phyloP scores from a whole-genome alignment of 768 basidiomycete genomes.

The Boletus vermiculosoides region DNA sequence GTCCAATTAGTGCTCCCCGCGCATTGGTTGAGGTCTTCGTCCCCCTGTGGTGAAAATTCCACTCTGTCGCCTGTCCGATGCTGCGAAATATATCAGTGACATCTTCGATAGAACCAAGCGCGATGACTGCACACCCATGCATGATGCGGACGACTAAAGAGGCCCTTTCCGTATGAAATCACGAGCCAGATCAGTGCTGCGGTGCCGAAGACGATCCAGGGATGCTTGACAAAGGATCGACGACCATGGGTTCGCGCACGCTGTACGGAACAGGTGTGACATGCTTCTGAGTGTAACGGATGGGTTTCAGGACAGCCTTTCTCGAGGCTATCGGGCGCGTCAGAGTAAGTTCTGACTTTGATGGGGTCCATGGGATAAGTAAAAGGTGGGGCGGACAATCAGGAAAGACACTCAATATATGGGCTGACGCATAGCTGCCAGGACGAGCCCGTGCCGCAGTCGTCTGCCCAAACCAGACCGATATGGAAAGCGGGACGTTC shows the following conservation, averaged over 20 bases:
- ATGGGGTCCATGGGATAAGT: slow-evolving; percentile 14
- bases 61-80: neutral
- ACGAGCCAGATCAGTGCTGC: slow-evolving; percentile 14
- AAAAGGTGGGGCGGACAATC: neutral
- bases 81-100: slow-evolving; percentile 10
- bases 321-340: slow-evolving; percentile 13
- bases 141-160: neutral
- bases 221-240: slow-evolving; percentile 11
- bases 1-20: slow-evolving; percentile 22
- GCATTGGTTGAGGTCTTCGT: slow-evolving; percentile 13
- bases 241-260: neutral
- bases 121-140: slow-evolving; percentile 9
- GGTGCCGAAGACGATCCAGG: slow-evolving; percentile 4
- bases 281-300: slow-evolving; percentile 1
- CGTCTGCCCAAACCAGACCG: no score
- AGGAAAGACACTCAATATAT: neutral
- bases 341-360: slow-evolving; percentile 8
- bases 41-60: neutral
- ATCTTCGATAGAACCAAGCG: neutral
- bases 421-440: neutral
- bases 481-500: no score
- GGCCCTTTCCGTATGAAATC: slow-evolving; percentile 5
- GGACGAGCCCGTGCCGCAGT: neutral
- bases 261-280: neutral
- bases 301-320: slow-evolving; percentile 14